Evolutionary conservation across 306 rosid species (phyloP).

Genomic region (Ormosia emarginata): DNA sequence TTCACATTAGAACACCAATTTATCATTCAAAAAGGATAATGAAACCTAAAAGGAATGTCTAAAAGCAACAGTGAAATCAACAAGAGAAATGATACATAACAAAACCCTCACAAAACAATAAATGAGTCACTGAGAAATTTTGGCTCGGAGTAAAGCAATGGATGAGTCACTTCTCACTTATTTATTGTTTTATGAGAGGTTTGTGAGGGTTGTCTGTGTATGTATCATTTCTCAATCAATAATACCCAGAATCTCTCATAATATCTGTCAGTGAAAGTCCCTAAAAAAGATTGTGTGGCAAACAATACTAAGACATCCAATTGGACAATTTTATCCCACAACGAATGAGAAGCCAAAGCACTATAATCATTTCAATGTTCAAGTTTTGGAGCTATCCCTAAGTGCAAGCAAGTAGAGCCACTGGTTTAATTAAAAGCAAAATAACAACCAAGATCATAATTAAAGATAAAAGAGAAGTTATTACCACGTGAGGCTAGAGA

Average conservation of each 20-base stretch:
- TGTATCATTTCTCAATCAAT: too few relatives aligned
- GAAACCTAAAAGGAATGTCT: neutral
- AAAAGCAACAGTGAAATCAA: neutral
- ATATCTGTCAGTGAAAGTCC: neutral
- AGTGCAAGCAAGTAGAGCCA: neutral
- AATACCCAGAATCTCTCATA: too few relatives aligned
- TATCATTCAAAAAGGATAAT: neutral
- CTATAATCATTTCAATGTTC: neutral
- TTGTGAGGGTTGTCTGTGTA: neutral
- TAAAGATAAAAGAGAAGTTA: constrained; percentile 23
- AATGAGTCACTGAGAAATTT: neutral
- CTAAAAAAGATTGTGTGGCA: neutral
- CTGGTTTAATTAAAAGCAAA: constrained; percentile 2
- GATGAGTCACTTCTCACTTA: neutral
- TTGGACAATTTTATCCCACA: neutral
- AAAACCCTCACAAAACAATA: neutral
- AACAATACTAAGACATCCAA: neutral
- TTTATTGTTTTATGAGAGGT: neutral
- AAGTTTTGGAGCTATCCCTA: neutral
- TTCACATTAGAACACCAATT: neutral
- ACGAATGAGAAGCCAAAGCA: neutral
- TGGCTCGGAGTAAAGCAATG: neutral
- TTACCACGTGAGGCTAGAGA: constrained; percentile 75
- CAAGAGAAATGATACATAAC: neutral
- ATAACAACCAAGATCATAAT: neutral